These are phyloP conservation scores for Paratrypanosoma confusum DNA, from an alignment of 208 protist species.

Conservation along the genomic window DNA sequence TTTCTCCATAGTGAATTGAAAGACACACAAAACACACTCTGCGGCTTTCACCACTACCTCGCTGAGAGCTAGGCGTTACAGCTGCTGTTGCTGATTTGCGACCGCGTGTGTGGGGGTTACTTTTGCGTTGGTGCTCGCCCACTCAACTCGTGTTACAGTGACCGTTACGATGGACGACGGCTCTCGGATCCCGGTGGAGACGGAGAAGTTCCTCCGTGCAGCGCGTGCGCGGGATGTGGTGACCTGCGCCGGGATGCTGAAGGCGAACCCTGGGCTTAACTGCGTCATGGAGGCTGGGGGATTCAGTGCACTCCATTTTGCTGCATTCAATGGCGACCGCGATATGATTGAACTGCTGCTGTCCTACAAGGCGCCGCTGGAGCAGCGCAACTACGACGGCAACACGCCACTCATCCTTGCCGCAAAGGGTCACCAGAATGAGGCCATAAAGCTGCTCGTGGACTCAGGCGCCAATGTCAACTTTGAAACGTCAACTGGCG, in stretches of 20 bases:
- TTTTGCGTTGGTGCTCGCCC: no score
- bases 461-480: constrained; percentile 66
- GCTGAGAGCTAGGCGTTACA: no score
- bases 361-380: constrained; percentile 32
- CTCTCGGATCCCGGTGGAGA: constrained; percentile 63
- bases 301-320: constrained; percentile 80
- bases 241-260: constrained; percentile 38
- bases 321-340: constrained; percentile 72
- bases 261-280: constrained; percentile 40
- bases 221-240: constrained; percentile 37
- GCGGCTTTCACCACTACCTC: no score
- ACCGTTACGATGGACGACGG: constrained; percentile 84
- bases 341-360: constrained; percentile 62
- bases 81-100: no score
- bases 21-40: no score
- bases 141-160: no score
- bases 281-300: constrained; percentile 70
- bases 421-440: constrained; percentile 53
- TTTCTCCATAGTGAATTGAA: no score
- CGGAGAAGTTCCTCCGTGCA: constrained; percentile 73
- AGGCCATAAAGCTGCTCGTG: constrained; percentile 43
- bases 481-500: constrained; percentile 31
- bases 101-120: no score
- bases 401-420: constrained; percentile 81
- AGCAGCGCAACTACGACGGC: constrained; percentile 71